Evolutionary conservation across 495 filamentous ascomycete species (phyloP).

Genomic region (Parathielavia hyrcaniae): DNA sequence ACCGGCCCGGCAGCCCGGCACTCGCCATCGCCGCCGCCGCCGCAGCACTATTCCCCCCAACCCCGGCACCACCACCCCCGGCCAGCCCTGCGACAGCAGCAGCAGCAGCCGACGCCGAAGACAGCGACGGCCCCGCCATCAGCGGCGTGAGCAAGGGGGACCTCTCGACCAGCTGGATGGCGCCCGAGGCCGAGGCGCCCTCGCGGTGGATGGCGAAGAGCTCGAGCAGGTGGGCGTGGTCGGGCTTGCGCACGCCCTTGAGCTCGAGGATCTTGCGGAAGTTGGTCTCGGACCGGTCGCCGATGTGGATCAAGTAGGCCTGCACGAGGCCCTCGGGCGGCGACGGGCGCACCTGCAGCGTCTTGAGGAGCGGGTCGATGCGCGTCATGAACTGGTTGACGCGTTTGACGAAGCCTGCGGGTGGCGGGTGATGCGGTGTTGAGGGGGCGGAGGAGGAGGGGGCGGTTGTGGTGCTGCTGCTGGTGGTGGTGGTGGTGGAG

Average conservation of each 20-base stretch:
- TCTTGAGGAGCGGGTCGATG: slow-evolving; percentile 90
- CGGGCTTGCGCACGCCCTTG: slow-evolving; percentile 76
- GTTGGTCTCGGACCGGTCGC: slow-evolving; percentile 82
- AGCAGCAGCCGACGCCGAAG: slow-evolving; percentile 13
- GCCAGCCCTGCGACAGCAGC: neutral
- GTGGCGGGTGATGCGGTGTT: slow-evolving; percentile 34
- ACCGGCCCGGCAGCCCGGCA: slow-evolving; percentile 53
- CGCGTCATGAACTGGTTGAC: slow-evolving; percentile 78
- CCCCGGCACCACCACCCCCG: neutral
- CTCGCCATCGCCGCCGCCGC: slow-evolving; percentile 32
- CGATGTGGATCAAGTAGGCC: slow-evolving; percentile 92
- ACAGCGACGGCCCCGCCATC: slow-evolving; percentile 29
- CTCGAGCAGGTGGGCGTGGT: slow-evolving; percentile 78
- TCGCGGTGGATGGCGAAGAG: slow-evolving; percentile 78
- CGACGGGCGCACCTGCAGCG: slow-evolving; percentile 84
- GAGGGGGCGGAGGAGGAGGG: slow-evolving; percentile 18
- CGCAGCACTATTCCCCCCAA: slow-evolving; percentile 4
- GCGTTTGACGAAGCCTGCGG: slow-evolving; percentile 72
- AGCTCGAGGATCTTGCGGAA: slow-evolving; percentile 95
- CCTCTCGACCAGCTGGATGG: slow-evolving; percentile 48
- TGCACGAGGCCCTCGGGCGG: slow-evolving; percentile 93
- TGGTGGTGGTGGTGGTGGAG: slow-evolving; percentile 18
- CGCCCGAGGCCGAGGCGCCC: slow-evolving; percentile 43
- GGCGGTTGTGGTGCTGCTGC: slow-evolving; percentile 26
- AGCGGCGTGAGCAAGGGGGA: slow-evolving; percentile 59